These are phyloP conservation scores for Populus ilicifolia DNA, from an alignment of 345 rosid species.

Conservation along the genomic window DNA sequence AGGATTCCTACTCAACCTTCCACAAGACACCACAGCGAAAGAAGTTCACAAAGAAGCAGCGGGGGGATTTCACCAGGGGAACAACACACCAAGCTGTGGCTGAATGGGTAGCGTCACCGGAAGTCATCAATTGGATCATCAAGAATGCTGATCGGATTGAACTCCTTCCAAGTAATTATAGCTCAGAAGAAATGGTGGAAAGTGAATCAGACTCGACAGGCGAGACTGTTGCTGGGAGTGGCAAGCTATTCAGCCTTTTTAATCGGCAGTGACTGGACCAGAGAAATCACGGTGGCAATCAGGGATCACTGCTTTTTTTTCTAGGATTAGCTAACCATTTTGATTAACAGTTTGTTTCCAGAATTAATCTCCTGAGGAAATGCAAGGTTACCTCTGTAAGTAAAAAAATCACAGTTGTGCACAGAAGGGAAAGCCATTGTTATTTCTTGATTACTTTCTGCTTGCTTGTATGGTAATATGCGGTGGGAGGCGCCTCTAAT, in stretches of 20 bases:
- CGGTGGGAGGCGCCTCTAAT: too few species aligned
- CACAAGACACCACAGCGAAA: constrained; percentile 54
- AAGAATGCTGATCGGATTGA: constrained; percentile 66
- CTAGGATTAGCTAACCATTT: not conserved
- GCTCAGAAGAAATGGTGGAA: constrained; percentile 48
- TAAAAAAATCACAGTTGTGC: not conserved
- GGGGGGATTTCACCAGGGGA: constrained; percentile 69
- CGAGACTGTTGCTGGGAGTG: constrained; percentile 28
- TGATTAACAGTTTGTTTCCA: not conserved
- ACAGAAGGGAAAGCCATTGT: not conserved
- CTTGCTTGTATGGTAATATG: too few species aligned
- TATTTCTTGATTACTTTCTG: too few species aligned
- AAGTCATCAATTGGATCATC: constrained; percentile 66
- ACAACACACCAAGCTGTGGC: constrained; percentile 31
- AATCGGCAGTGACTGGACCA: constrained; percentile 25
- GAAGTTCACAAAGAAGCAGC: constrained; percentile 62
- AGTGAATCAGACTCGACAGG: constrained; percentile 66
- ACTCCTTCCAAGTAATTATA: constrained; percentile 42
- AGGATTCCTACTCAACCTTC: constrained; percentile 62
- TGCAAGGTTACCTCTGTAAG: not conserved
- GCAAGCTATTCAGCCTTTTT: constrained; percentile 35
- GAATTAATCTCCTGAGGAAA: not conserved
- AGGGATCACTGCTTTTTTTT: not conserved
- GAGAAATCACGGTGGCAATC: not conserved
- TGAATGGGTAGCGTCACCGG: constrained; percentile 59